Percentiles rank a stretch among this genome's conserved stretches.
These are phyloP conservation scores for Chlorella sorokiniana DNA, from an alignment of 139 green algal genomes.

Conservation along the genomic window DNA sequence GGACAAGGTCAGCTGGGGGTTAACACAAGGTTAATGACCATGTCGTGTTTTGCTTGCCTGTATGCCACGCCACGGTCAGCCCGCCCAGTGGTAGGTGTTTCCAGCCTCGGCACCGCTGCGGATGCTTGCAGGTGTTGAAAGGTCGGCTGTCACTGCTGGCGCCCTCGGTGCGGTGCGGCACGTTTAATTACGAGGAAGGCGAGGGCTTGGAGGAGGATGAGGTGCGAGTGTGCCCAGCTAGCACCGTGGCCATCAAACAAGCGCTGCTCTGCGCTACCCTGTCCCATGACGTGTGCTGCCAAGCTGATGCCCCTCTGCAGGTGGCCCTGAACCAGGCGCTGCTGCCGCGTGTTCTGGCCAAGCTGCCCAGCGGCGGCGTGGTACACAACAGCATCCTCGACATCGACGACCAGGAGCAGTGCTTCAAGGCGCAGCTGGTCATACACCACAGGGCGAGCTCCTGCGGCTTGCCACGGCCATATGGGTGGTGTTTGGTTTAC, in stretches of 20 bases:
- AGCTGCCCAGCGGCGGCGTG: constrained; percentile 77
- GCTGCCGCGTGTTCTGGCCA: constrained; percentile 52
- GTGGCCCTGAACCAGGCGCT: constrained; percentile 38
- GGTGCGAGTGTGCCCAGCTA: constrained; percentile 17
- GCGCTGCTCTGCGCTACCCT: background rate
- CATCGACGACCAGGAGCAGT: constrained; percentile 80
- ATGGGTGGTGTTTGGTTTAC: background rate
- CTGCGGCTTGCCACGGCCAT: background rate
- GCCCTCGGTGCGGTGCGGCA: constrained; percentile 50
- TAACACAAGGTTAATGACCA: background rate
- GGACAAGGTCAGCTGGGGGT: constrained; percentile 44
- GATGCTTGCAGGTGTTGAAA: constrained; percentile 68
- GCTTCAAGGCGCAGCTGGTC: constrained; percentile 70
- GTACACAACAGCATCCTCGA: constrained; percentile 59
- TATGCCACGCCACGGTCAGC: background rate
- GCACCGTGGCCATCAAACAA: too few species aligned
- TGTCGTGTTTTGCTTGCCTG: background rate
- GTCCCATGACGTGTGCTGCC: background rate
- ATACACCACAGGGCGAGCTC: background rate
- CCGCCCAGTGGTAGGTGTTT: background rate
- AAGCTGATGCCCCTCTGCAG: background rate
- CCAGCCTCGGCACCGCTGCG: background rate
- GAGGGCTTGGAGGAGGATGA: constrained; percentile 88
- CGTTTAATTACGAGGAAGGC: constrained; percentile 87
- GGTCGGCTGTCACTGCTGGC: constrained; percentile 66